phyloP scores from a whole-genome alignment of 163 green algal species.

The Volvox carteri region DNA sequence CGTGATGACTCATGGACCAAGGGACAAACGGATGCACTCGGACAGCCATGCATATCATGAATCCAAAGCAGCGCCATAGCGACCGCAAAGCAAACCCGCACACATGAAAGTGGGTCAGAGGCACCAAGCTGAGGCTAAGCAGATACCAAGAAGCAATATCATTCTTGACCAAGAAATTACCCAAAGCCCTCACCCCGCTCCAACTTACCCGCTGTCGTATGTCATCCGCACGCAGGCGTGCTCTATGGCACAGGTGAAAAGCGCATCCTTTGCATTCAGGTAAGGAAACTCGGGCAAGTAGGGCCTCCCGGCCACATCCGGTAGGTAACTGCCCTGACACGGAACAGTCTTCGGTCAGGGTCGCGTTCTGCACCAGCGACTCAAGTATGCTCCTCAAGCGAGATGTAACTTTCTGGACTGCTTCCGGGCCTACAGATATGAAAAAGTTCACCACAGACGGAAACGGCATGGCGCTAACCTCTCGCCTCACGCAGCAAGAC shows the following conservation, averaged over 20 bases:
- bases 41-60: too few species aligned
- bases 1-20: background rate
- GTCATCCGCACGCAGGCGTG: background rate
- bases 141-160: too few species aligned
- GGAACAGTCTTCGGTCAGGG: background rate
- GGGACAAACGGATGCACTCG: too few species aligned
- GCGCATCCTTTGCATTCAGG: background rate
- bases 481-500: background rate
- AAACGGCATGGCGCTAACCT: background rate
- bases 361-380: background rate
- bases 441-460: background rate
- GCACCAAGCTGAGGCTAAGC: too few species aligned
- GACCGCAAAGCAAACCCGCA: too few species aligned
- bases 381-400: background rate
- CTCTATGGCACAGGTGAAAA: background rate
- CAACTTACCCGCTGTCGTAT: constrained; percentile 23
- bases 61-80: too few species aligned
- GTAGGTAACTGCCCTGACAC: background rate
- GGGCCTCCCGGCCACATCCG: background rate
- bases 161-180: too few species aligned
- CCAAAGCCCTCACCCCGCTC: background rate
- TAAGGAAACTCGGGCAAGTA: background rate
- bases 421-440: background rate
- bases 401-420: background rate
- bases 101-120: too few species aligned